phyloP scores from a whole-genome alignment of 345 rosid genomes.

The Salix viminalis region DNA sequence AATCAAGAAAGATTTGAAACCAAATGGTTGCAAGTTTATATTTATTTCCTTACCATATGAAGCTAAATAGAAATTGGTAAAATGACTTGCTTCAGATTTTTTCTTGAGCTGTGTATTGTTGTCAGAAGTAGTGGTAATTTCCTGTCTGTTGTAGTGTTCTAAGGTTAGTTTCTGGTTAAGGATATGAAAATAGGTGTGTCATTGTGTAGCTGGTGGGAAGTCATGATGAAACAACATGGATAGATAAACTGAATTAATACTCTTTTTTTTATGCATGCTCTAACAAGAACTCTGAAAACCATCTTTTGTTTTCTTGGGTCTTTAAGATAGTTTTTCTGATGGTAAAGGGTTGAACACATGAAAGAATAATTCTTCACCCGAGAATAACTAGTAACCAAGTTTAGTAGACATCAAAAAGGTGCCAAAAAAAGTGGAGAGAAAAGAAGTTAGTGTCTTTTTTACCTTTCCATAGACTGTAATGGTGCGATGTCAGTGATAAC shows the following conservation, averaged over 20 bases:
- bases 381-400: not conserved
- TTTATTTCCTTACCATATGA: not conserved
- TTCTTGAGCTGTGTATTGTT: not conserved
- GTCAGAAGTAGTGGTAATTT: not conserved
- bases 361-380: not conserved
- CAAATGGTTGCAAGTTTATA: not conserved
- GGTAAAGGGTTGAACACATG: not conserved
- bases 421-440: not conserved
- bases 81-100: not conserved
- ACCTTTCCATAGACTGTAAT: slow-evolving; percentile 1
- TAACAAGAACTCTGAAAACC: not conserved
- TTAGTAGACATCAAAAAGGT: not conserved
- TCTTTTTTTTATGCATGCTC: not conserved
- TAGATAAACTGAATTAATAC: not conserved
- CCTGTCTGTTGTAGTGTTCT: not conserved
- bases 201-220: not conserved
- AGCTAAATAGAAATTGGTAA: not conserved
- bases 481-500: not conserved
- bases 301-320: not conserved
- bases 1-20: not conserved
- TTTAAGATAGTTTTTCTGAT: not conserved
- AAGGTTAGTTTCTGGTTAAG: not conserved
- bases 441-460: not conserved
- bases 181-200: not conserved
- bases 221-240: not conserved